Evolutionary conservation across 2,329 filamentous ascomycete species (phyloP), one percentile per base, ranked within the genome.

Genomic region (Monilinia fructicola): DNA sequence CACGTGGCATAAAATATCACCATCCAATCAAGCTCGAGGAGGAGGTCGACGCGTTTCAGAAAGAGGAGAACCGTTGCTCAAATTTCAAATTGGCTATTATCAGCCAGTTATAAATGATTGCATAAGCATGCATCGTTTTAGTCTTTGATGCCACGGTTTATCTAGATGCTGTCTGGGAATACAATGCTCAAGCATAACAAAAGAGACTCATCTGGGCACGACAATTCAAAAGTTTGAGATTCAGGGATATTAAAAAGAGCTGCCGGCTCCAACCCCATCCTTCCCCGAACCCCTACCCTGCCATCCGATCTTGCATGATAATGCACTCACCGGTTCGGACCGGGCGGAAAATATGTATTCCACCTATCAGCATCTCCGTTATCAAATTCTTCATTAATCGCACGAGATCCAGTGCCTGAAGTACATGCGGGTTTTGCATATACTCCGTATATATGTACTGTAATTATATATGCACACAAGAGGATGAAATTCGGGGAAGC

Each of bases 271-370:
- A 16, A 52, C 23, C 7, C 48, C 23, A 12, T 52, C 9, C 46
- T 50, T 42, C 54, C 54, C 38, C 54, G 9, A 28, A 44, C 38
- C 54, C 54, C 16, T 56, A 42, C 54, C 26, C 52, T 21, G 26
- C 14, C 38, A 21, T 26, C 16, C 23, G 4, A 44, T 58, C 23
- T 2, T 26, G 26, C 52, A 54, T 28, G 26, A 42, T 42, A 9
- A 26, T 14, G 10, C 14, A n/a, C n/a, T 11, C 14, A 40, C 28
- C 38, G 38, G 54, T 58, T 12, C 54, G 54, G 28, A 18, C 38
- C 54, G 54, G 28, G 26, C 23, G 54, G 38, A 5, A 28, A 44
- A 58, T 42, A 18, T 3, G 28, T 26, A 28, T 44, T 38, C 54
- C 54, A 44, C 38, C 54, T 58, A 58, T 44, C 1, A 28, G 6